phyloP scores from a whole-genome alignment of 768 basidiomycete species.

The Leucocoprinus sp. region DNA sequence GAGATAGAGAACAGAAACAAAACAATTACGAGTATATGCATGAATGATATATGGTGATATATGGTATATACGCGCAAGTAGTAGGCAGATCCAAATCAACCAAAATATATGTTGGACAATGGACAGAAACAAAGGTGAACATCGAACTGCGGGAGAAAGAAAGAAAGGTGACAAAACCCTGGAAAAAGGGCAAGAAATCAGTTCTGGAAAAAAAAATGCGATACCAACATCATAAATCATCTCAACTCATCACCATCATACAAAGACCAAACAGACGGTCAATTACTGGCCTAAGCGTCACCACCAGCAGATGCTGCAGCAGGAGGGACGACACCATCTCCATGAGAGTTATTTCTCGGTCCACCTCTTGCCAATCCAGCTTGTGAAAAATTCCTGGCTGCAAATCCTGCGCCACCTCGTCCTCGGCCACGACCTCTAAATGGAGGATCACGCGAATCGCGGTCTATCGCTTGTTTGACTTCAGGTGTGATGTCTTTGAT shows the following conservation, averaged over 20 bases:
- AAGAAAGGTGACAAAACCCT: no score
- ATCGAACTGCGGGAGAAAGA: no score
- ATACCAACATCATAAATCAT: no score
- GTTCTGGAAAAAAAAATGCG: no score
- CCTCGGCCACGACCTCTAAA: constrained; percentile 25
- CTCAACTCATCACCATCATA: no score
- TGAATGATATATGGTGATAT: no score
- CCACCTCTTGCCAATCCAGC: constrained; percentile 52
- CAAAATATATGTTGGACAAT: no score
- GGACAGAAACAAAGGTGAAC: not conserved
- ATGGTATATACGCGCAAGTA: not conserved
- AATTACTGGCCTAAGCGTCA: not conserved
- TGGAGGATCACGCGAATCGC: constrained; percentile 31
- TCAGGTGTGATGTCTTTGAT: constrained; percentile 59
- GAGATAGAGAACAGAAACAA: no score
- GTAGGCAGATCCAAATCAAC: no score
- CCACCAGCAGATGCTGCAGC: not conserved
- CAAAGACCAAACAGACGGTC: not conserved
- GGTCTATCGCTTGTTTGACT: constrained; percentile 64
- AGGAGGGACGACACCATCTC: not conserved
- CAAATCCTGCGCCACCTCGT: constrained; percentile 50
- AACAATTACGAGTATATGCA: no score
- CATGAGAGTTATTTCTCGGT: not conserved
- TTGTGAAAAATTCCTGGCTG: constrained; percentile 57
- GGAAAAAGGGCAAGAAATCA: no score